Evolutionary conservation across 352 stramenopile genomes (phyloP), one percentile per base, ranked within the genome.

Genomic region (Pilasporangium apinafurcum): DNA sequence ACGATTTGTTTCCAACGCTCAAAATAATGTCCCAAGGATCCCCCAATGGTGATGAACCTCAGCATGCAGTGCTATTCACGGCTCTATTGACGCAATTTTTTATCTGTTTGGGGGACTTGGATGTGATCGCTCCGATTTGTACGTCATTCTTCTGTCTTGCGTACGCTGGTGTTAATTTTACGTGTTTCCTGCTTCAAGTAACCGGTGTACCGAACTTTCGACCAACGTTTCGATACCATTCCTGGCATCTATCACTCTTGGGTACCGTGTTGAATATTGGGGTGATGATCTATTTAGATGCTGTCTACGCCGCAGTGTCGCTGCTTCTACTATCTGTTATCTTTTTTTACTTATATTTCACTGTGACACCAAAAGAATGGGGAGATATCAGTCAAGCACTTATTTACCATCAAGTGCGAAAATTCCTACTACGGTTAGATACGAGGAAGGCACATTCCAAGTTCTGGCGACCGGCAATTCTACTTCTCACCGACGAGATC

Each of bases 331-430:
- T 92, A 12, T 56, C 53, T 16, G 56, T 48, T 7, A 49, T 92
- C 17, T 86, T 86, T 45, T 65, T 85, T 27, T 89, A 88, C 36
- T 45, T 90, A 27, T 79, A 76, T 50, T 53, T 86, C 34, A 80
- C 63, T 5, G 63, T 65, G 0, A 45, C 59, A 1, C 71, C 74
- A 14, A 68, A 57, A 18, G 65, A 67, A 24, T 92, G 79, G 79
- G 79, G 79, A 1, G 79, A 88, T 38, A 83, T 92, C 29, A 80
- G 69, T n/a, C 79, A 92, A 38, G 74, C 79, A n/a, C 54, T 92
- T 22, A 85, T 92, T n/a, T 92, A 86, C 47, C 79, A 92, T 39
- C 74, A 89, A 58, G 79, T 85, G 18, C 70, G 79, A 35, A 92
- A 92, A 52, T 86, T 80, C 32, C 43, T 92, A n/a, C 48, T 92